Base-by-base conservation (phyloP, 805 yeast species). In the Starmera caribaea region DNA sequence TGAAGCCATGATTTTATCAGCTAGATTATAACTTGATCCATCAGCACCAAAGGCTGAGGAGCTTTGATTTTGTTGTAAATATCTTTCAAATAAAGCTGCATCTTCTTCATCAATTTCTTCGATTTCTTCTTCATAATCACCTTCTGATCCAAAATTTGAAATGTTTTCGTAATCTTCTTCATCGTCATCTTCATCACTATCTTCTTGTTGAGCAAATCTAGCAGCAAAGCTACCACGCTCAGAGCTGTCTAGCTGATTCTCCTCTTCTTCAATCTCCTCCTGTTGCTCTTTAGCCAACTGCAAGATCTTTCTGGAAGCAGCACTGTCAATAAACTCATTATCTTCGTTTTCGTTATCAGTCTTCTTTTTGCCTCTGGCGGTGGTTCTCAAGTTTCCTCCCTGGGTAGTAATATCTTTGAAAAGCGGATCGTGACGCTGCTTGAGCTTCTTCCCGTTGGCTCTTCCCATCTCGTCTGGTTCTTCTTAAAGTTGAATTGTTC, bases 201-300 rank as follows among this genome's bases (percentile, higher is more conserved):
- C 73, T 44, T 74, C 78, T 15, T 74, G 81, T 27, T 72, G 79
- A n/a, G 65, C 74, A 33, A 47, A 54, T 51, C 43, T 62, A 48
- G 50, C 48, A 47, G 55, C 66, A 51, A 41, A 59, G 46, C 45
- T 51, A 41, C 45, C 53, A 35, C 57, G 57, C 55, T 50, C 48
- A 49, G 41, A 50, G 44, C 38, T 41, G 54, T 46, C 45, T 49
- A 48, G 48, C 9, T 39, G 50, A 32, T 64, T 65, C 45, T 77
- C 82, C 54, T 85, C 95, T 36, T 68, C 78, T 39, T 77, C 89
- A 16, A 89, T 58, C 56, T 92, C 99, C 35, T 84, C 88, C 61
- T 88, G 96, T 65, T 92, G 99, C 53, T 83, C 90, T 50, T 74
- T 79, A 15, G 98, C 99, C 45, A 92, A 69, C 57, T 83, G 85